A percentile compares a stretch with the other conserved stretches of the same genome.
phyloP scores from a whole-genome alignment of 2,329 filamentous ascomycete species.

The Neocucurbitaria cava region DNA sequence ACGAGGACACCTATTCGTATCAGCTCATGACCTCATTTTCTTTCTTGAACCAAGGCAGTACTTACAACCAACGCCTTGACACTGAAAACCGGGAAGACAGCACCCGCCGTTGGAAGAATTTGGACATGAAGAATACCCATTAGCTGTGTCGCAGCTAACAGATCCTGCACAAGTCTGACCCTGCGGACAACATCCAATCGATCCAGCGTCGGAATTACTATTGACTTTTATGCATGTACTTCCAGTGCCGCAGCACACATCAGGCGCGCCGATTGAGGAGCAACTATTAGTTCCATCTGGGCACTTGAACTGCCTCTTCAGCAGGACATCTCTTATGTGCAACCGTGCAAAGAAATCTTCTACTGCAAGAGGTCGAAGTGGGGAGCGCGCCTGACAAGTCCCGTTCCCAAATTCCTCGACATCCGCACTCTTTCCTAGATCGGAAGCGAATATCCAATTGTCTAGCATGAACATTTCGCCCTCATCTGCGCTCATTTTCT shows the following conservation, averaged over 20 bases:
- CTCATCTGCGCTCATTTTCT: slow-evolving; percentile 74
- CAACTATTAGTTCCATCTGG: slow-evolving; percentile 72
- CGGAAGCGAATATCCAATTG: slow-evolving; percentile 62
- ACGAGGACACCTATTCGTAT: slow-evolving; percentile 32
- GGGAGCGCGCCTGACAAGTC: slow-evolving; percentile 29
- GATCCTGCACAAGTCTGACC: slow-evolving; percentile 69
- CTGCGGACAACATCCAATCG: slow-evolving; percentile 76
- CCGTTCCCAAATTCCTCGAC: slow-evolving; percentile 22
- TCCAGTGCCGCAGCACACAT: slow-evolving; percentile 74
- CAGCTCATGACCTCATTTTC: background rate
- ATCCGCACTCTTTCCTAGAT: slow-evolving; percentile 17
- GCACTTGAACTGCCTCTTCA: slow-evolving; percentile 69
- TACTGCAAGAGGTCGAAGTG: slow-evolving; percentile 36
- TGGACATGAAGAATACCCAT: slow-evolving; percentile 70
- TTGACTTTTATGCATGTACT: slow-evolving; percentile 66
- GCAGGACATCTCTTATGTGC: slow-evolving; percentile 44
- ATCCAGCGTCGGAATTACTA: slow-evolving; percentile 65
- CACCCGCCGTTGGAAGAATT: slow-evolving; percentile 74
- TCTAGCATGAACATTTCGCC: slow-evolving; percentile 77
- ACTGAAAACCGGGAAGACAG: slow-evolving; percentile 75
- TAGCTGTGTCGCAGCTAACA: slow-evolving; percentile 66
- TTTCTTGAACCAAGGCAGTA: slow-evolving; percentile 31
- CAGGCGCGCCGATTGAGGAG: slow-evolving; percentile 66
- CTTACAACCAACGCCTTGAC: slow-evolving; percentile 73
- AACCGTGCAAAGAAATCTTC: slow-evolving; percentile 48